A percentile compares a stretch with the other conserved stretches of the same genome.
Evolutionary conservation across 2,329 filamentous ascomycete species (phyloP).

Genomic region (Simplicillium aogashimaense): DNA sequence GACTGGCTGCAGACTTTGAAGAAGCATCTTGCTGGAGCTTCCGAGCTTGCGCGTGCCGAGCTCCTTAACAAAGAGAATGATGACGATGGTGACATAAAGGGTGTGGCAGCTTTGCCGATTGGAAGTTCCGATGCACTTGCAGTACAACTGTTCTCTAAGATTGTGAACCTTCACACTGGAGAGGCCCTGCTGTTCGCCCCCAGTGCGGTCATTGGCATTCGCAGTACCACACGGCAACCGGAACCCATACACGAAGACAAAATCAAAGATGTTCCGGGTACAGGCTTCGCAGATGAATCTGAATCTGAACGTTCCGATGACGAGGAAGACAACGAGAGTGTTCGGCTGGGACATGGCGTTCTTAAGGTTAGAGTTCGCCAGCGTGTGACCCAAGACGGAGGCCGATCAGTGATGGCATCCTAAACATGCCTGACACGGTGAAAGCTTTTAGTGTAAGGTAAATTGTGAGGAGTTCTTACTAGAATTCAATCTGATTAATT

Average conservation of each 20-base stretch:
- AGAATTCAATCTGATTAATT: too few species aligned
- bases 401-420: constrained; percentile 31
- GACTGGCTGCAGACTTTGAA: constrained; percentile 40
- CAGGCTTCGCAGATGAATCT: not conserved
- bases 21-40: constrained; percentile 27
- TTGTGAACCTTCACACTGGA: constrained; percentile 30
- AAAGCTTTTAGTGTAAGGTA: too few species aligned
- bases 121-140: not conserved
- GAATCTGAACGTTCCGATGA: not conserved
- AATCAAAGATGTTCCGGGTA: not conserved
- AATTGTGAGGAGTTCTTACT: too few species aligned
- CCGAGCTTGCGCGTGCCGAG: not conserved
- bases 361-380: constrained; percentile 29
- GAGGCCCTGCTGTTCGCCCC: constrained; percentile 38
- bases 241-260: not conserved
- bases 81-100: not conserved
- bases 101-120: not conserved
- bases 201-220: constrained; percentile 26
- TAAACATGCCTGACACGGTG: constrained; percentile 4
- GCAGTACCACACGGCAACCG: not conserved
- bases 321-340: not conserved
- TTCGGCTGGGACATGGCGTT: constrained; percentile 24
- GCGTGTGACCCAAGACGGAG: constrained; percentile 34
- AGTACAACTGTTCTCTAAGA: constrained; percentile 26
- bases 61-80: not conserved